phyloP scores from a whole-genome alignment of 352 stramenopile species.

The Globisporangium mamillatum region DNA sequence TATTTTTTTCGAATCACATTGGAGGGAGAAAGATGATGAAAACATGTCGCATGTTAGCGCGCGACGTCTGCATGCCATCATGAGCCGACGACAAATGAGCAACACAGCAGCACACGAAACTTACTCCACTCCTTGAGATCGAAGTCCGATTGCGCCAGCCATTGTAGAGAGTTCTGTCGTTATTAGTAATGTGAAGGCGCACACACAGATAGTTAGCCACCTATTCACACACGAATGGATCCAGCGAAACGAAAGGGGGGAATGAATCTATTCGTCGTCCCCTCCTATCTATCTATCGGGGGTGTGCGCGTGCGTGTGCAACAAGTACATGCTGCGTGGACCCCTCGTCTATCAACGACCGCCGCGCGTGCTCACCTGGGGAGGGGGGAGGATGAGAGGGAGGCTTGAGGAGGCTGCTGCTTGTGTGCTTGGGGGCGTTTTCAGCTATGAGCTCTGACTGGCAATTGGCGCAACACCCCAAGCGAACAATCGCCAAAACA shows the following conservation, averaged over 20 bases:
- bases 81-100: not conserved
- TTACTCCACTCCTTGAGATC: conserved; percentile 41
- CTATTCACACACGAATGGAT: not conserved
- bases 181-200: not conserved
- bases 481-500: not conserved
- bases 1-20: conserved; percentile 9
- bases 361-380: not conserved
- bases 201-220: conserved; percentile 1
- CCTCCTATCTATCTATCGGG: not conserved
- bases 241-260: not conserved
- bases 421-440: conserved; percentile 17
- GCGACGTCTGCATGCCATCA: not conserved
- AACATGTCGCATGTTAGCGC: conserved; percentile 11
- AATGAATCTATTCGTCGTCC: not conserved
- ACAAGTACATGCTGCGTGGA: not conserved
- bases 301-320: not conserved
- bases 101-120: conserved; percentile 8
- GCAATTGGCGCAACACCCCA: not conserved
- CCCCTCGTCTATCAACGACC: not conserved
- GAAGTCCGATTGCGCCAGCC: conserved; percentile 47
- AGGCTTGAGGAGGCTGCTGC: not conserved
- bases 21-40: not conserved
- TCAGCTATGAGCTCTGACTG: conserved; percentile 14
- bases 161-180: conserved; percentile 22
- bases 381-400: not conserved